Percentiles rank a stretch among this genome's conserved stretches.
Conservation (phyloP, 2,329 filamentous ascomycete species). For the Raffaelea arxii region DNA sequence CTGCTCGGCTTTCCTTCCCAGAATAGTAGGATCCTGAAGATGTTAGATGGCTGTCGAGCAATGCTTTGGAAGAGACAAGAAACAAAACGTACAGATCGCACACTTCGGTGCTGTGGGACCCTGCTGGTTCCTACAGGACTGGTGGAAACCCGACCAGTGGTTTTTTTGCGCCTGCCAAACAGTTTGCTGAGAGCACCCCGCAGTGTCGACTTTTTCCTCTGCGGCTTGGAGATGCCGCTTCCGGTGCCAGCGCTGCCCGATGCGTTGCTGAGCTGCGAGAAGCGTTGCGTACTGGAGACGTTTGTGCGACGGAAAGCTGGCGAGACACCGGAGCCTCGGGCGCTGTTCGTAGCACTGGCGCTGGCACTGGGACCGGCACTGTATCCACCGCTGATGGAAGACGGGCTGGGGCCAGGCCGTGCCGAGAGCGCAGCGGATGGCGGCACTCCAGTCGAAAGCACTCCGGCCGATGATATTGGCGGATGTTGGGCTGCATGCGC, state of each 20-base stretch:
- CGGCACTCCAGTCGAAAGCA: too few species aligned
- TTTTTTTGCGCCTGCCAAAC: conserved; percentile 49
- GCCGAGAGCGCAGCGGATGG: too few species aligned
- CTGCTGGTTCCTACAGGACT: conserved; percentile 15
- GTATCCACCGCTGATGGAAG: not conserved
- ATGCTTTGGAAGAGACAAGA: not conserved
- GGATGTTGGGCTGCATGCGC: too few species aligned
- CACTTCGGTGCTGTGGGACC: conserved; percentile 36
- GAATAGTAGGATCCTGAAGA: conserved; percentile 29
- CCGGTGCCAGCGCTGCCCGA: conserved; percentile 18
- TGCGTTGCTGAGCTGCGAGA: conserved; percentile 36
- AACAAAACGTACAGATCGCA: conserved; percentile 17
- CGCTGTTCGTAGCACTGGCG: not conserved
- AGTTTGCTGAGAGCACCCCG: conserved; percentile 45
- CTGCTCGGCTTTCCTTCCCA: conserved; percentile 23
- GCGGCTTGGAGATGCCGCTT: conserved; percentile 20
- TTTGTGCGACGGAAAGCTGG: conserved; percentile 19
- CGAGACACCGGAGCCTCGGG: conserved; percentile 3
- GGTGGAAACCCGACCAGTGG: conserved; percentile 20
- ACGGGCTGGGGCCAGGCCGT: not conserved
- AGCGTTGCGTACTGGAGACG: conserved; percentile 31
- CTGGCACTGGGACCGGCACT: not conserved
- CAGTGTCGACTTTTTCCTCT: conserved; percentile 49
- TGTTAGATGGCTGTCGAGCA: not conserved
- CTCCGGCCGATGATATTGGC: too few species aligned